Evolutionary conservation across 2,329 filamentous ascomycete genomes (phyloP).

Genomic region (Trichoderma sp.): DNA sequence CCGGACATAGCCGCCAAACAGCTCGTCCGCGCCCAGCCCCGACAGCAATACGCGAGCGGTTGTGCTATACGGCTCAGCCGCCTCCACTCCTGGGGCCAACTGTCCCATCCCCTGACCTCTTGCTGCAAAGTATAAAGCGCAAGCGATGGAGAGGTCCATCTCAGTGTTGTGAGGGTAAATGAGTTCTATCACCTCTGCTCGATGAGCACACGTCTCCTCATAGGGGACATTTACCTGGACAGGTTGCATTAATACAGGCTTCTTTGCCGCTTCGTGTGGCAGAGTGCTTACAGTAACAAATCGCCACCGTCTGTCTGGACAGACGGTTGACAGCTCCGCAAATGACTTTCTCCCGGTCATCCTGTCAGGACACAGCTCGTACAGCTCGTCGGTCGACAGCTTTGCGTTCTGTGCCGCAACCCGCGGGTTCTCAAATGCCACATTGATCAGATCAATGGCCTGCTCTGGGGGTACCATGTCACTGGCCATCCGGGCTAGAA

Average conservation of each 20-base stretch:
- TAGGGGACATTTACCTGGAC: conserved; percentile 77
- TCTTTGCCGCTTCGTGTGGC: neutral
- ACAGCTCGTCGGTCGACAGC: conserved; percentile 50
- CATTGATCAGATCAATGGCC: conserved; percentile 85
- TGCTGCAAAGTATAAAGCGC: conserved; percentile 92
- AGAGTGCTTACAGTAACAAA: conserved; percentile 66
- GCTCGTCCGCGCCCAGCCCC: conserved; percentile 90
- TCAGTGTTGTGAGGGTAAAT: conserved; percentile 96
- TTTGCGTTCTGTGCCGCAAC: conserved; percentile 59
- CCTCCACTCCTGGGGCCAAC: conserved; percentile 34
- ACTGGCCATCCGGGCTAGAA: conserved; percentile 79
- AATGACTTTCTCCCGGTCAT: conserved; percentile 81
- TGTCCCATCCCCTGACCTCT: conserved; percentile 64
- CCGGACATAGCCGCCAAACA: conserved; percentile 90
- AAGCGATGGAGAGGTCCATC: conserved; percentile 96
- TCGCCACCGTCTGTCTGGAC: conserved; percentile 74
- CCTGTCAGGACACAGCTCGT: conserved; percentile 87
- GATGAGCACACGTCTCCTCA: conserved; percentile 68
- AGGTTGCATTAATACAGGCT: neutral
- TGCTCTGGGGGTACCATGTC: conserved; percentile 71
- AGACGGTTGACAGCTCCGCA: conserved; percentile 70
- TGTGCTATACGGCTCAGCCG: conserved; percentile 58
- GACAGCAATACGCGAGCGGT: conserved; percentile 83
- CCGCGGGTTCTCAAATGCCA: conserved; percentile 93
- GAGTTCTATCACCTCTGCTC: conserved; percentile 68